A percentile compares a stretch with the other conserved stretches of the same genome.
Evolutionary conservation across 176 grass and related monocot species (phyloP).

Genomic region (Musa acuminata): DNA sequence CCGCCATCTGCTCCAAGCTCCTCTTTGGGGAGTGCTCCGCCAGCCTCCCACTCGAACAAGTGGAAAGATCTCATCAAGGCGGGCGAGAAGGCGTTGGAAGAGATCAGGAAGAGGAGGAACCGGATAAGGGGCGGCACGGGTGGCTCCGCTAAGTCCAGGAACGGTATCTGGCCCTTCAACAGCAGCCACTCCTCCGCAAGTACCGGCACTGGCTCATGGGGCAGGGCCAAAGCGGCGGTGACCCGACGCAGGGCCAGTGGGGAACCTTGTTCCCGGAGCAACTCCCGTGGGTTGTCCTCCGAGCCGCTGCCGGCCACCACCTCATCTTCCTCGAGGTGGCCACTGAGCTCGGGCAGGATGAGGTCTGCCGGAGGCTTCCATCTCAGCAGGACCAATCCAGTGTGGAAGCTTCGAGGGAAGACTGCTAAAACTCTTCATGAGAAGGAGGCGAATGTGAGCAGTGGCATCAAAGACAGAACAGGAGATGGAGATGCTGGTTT

Average conservation of each 20-base stretch:
- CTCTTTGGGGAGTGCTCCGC: not conserved
- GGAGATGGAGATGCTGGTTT: too few relatives aligned
- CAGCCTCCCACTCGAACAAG: conserved; percentile 21
- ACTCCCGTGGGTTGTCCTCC: conserved; percentile 63
- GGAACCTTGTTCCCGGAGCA: conserved; percentile 82
- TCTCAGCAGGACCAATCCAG: conserved; percentile 44
- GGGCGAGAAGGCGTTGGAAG: conserved; percentile 31
- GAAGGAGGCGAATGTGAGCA: too few relatives aligned
- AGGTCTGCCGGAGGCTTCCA: conserved; percentile 38
- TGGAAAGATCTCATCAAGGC: conserved; percentile 50
- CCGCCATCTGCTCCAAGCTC: conserved; percentile 7
- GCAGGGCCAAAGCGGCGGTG: not conserved
- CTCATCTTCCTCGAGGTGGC: conserved; percentile 41
- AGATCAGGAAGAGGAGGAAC: conserved; percentile 2
- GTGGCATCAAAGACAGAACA: too few relatives aligned
- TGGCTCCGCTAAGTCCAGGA: conserved; percentile 51
- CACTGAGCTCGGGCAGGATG: conserved; percentile 26
- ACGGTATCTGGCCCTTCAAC: conserved; percentile 90
- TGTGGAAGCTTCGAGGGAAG: conserved; percentile 65
- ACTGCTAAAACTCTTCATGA: not conserved
- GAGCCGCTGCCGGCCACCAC: not conserved
- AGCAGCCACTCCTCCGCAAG: conserved; percentile 80
- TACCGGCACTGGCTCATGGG: conserved; percentile 16
- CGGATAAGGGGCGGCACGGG: conserved; percentile 10
- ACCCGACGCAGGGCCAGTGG: conserved; percentile 30